Base-by-base conservation (phyloP, 2,329 filamentous ascomycete genomes). In the Paecilomyces sp. region DNA sequence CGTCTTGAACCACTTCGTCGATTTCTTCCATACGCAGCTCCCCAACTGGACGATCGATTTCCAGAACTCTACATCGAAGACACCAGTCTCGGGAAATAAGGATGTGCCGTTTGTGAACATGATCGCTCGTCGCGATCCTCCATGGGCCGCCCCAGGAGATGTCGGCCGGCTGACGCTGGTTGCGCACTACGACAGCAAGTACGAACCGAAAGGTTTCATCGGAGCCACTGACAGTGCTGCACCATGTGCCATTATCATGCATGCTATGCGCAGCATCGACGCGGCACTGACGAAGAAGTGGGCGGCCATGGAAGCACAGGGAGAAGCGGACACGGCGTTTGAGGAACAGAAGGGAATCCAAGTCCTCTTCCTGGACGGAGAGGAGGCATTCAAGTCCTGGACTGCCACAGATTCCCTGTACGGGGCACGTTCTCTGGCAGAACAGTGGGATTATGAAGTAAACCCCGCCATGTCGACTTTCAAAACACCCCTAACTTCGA, bases 191-290 rank as follows among this genome's bases (percentile, higher is more conserved):
- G 94, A 99, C 69, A 92, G 87, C 71, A 89, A 96, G 76, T 82
- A 89, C 60, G 80, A 80, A 28, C 93, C 92, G 0, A 78, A 87
- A 62, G 93, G 92, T 0, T 99, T 99, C 72, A 89, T 99, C 60
- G 94, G 94, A 0, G 94, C 93, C 0, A 95, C 86, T 13, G 94
- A 99, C 71, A 96, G 91, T 67, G 94, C 94, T 1, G 94, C 90
- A 18, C 92, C 94, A 9, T 97, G 93, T 74, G 94, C 94, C 0
- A 92, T 97, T 82, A 81, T 99, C 60, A 83, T 99, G 85, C 90
- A 96, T 72, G 86, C 88, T 12, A 90, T 92, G 62, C 82, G 88
- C 65, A 90, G 86, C 63, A 85, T 99, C 54, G 92, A 97, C 68
- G 82, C 79, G 1, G 91, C 90, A 2, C 77, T 97, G 71, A 90